Conservation (phyloP, 805 yeast genomes). For the Candida cerambycidarum region DNA sequence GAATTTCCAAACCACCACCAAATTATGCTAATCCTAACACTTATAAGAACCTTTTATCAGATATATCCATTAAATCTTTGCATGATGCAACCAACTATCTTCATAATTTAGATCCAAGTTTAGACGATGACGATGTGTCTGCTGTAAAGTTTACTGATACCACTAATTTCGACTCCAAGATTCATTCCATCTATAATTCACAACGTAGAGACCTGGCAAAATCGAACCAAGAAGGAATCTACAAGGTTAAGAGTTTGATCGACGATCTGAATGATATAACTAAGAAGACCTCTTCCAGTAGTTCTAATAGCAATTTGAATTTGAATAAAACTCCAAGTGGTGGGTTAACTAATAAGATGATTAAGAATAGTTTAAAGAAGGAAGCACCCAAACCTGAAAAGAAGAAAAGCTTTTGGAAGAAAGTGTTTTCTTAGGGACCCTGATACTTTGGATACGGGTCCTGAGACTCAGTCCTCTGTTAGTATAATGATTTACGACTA, state of each 20-base stretch:
- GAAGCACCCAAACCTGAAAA: conserved; percentile 7
- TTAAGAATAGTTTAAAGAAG: conserved; percentile 13
- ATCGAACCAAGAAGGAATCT: conserved; percentile 21
- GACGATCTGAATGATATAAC: conserved; percentile 11
- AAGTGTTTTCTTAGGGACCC: conserved; percentile 11
- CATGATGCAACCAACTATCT: conserved; percentile 1
- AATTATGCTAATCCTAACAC: conserved; percentile 6
- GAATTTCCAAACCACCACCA: neutral
- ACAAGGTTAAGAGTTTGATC: conserved; percentile 42
- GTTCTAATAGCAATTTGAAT: conserved; percentile 4
- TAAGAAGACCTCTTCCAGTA: conserved; percentile 2
- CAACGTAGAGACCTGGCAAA: conserved; percentile 14
- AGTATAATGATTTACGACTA: neutral
- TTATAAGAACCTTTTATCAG: conserved; percentile 6
- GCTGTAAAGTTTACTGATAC: conserved; percentile 17
- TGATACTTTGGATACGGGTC: too few relatives aligned
- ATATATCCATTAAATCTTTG: conserved; percentile 6
- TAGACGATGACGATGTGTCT: neutral
- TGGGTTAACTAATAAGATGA: conserved; percentile 14
- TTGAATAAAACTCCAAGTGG: conserved; percentile 6
- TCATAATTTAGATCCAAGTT: neutral
- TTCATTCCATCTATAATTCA: conserved; percentile 36
- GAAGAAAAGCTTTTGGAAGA: conserved; percentile 17
- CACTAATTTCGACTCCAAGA: conserved; percentile 26
- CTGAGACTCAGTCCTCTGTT: too few relatives aligned